These are phyloP conservation scores for Camellia granthamiana DNA, from an alignment of 148 eudicot species.

Conservation along the genomic window DNA sequence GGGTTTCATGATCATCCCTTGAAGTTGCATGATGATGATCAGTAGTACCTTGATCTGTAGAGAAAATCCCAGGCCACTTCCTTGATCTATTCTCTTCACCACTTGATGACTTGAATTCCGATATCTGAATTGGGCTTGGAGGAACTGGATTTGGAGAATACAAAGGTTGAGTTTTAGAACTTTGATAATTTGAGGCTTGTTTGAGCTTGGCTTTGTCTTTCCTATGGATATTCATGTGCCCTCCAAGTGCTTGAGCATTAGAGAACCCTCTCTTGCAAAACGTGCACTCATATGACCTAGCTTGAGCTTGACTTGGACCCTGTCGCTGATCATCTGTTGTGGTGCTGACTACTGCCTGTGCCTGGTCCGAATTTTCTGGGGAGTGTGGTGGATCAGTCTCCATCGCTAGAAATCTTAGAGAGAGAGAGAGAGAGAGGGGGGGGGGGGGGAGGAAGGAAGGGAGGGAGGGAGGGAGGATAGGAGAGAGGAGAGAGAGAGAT, in stretches of 20 bases:
- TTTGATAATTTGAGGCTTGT: not conserved
- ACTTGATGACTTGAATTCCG: not conserved
- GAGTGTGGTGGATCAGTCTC: not conserved
- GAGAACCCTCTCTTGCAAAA: slow-evolving; percentile 24
- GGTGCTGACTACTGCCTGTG: not conserved
- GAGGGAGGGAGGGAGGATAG: too few species aligned
- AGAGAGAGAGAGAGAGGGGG: not conserved
- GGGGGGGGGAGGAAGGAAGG: too few species aligned
- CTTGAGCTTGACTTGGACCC: not conserved
- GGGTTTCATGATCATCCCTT: not conserved
- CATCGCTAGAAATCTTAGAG: not conserved
- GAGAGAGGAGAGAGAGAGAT: not conserved
- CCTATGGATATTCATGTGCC: slow-evolving; percentile 32
- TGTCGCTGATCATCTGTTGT: not conserved
- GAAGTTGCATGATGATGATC: not conserved
- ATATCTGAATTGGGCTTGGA: not conserved
- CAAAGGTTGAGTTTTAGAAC: not conserved
- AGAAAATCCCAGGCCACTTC: not conserved
- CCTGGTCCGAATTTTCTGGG: slow-evolving; percentile 12
- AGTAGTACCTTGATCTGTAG: not conserved
- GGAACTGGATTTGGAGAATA: too few species aligned
- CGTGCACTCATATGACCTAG: slow-evolving; percentile 14
- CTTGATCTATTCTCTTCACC: not conserved
- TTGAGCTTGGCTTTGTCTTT: slow-evolving; percentile 30
- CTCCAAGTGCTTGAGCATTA: slow-evolving; percentile 31